Base-by-base conservation (phyloP, 2,329 filamentous ascomycete species). In the Diplodia scrobiculata region DNA sequence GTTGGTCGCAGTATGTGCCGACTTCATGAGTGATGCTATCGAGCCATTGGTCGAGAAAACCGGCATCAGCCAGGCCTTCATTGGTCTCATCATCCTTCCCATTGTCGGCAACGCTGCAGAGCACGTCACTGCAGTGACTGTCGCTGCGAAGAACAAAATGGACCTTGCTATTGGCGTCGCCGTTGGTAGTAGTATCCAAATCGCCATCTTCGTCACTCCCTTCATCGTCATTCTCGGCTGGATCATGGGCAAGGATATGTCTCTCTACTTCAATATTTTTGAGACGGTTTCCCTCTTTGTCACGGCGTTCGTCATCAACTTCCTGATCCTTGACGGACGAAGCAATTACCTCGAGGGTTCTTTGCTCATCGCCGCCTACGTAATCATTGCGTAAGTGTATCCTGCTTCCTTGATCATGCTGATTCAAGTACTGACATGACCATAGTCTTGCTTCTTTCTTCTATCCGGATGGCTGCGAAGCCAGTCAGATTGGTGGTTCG, bases 81-180 rank as follows among this genome's bases (percentile, higher is more conserved):
- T 93, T 68, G 91, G 91, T 71, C 83, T 93, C 11, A 92, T 94
- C 71, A 86, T 94, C 63, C 80, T 94, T 4, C 90, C 90, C 9
- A 92, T 93, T 71, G 90, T 92, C n/a, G 89, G 90, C 47, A 93
- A 93, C 72, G 90, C 90, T 2, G 90, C 90, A 14, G 90, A 93
- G 79, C 90, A 93, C 80, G 89, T 90, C 21, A 92, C 90, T 0
- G 90, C 90, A 6, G 89, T 93, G 64, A 91, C 87, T 0, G 90
- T 93, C 1, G 90, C 91, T 6, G 84, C 88, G 71, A 92, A 92
- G 82, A 91, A 92, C 78, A 93, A 93, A 79, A 92, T 92, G 89
- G 91, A 93, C 73, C 80, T 93, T 9, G 88, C 90, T 2, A 92
- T 93, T 69, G 90, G 90, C 73, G 89, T 93, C 11, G 90, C 90